Evolutionary conservation across 768 basidiomycete species (phyloP).

Genomic region (Daedalea quercina): DNA sequence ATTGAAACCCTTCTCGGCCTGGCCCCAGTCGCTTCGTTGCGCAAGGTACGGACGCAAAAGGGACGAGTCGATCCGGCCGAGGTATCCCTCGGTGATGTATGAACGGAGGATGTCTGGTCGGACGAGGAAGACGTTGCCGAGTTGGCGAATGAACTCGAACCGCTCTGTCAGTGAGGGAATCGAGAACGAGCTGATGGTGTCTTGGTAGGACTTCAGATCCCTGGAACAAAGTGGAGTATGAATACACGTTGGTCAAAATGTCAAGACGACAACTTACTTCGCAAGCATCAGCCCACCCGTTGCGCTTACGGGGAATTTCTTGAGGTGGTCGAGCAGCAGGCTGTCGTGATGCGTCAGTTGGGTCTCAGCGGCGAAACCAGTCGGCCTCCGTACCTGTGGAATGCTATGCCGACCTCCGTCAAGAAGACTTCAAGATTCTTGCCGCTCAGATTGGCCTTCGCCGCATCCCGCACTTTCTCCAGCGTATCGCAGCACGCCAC

Average conservation of each 20-base stretch:
- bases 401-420: slow-evolving; percentile 88
- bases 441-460: slow-evolving; percentile 74
- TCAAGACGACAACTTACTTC: slow-evolving; percentile 51
- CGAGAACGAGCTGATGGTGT: slow-evolving; percentile 74
- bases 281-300: slow-evolving; percentile 97
- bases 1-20: slow-evolving; percentile 78
- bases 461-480: slow-evolving; percentile 73
- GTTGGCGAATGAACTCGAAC: slow-evolving; percentile 95
- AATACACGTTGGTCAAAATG: not conserved
- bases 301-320: slow-evolving; percentile 94
- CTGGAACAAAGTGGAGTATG: slow-evolving; percentile 32
- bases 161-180: slow-evolving; percentile 85
- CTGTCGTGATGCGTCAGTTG: slow-evolving; percentile 31
- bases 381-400: slow-evolving; percentile 66
- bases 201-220: slow-evolving; percentile 96
- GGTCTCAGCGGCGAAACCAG: not conserved
- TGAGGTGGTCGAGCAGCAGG: slow-evolving; percentile 86
- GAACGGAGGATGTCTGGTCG: slow-evolving; percentile 92
- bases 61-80: slow-evolving; percentile 83
- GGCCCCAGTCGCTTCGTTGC: slow-evolving; percentile 85
- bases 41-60: slow-evolving; percentile 88
- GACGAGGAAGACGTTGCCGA: slow-evolving; percentile 95
- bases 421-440: slow-evolving; percentile 92
- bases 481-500: slow-evolving; percentile 77
- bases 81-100: slow-evolving; percentile 90